These are phyloP conservation scores for Ogataea ramenticola DNA, from an alignment of 805 yeast genomes.

Conservation along the genomic window DNA sequence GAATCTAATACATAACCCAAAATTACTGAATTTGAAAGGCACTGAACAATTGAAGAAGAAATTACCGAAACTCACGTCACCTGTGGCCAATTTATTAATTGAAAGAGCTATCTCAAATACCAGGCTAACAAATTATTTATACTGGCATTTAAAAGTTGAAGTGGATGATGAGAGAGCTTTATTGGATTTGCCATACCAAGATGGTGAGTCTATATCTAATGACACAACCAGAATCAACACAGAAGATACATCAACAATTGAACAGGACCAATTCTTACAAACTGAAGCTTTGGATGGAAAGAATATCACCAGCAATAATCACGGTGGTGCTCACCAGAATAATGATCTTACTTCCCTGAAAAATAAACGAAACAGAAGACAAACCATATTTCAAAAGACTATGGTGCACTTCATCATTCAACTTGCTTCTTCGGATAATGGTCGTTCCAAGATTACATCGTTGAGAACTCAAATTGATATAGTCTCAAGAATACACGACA, in stretches of 20 bases:
- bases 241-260: not conserved
- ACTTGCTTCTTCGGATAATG: conserved; percentile 17
- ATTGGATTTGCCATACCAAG: not conserved
- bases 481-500: conserved; percentile 53
- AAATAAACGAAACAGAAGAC: conserved; percentile 1
- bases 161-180: conserved; percentile 48
- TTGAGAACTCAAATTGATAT: conserved; percentile 53
- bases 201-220: not conserved
- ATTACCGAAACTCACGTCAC: conserved; percentile 34
- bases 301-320: too few relatives aligned
- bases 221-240: not conserved
- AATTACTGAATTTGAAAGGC: conserved; percentile 8
- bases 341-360: not conserved
- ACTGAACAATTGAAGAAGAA: conserved; percentile 8
- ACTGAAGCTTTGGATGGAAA: conserved; percentile 7
- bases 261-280: conserved; percentile 5
- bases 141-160: conserved; percentile 90
- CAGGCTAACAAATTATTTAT: conserved; percentile 71
- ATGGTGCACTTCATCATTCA: conserved; percentile 21
- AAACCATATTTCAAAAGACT: conserved; percentile 18
- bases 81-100: conserved; percentile 68
- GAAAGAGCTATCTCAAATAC: conserved; percentile 60
- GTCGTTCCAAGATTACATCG: conserved; percentile 22
- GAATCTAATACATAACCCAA: conserved; percentile 17
- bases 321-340: not conserved